Evolutionary conservation across 768 basidiomycete species (phyloP).

Genomic region (Fibroporia radiculosa): DNA sequence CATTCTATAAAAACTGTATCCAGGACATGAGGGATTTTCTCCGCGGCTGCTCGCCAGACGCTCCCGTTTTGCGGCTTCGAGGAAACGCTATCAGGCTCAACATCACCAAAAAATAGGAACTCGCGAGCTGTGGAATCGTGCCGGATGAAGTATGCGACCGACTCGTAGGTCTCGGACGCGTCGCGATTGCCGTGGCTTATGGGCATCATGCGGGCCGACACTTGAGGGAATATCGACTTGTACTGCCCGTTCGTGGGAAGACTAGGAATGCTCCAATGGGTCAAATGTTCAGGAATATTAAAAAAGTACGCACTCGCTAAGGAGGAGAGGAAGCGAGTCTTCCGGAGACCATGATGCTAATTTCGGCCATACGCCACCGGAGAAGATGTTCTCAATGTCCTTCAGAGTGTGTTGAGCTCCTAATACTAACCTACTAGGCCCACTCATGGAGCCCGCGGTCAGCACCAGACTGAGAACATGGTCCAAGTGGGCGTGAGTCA

Average conservation of each 20-base stretch:
- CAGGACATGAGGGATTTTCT: conserved; percentile 61
- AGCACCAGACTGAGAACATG: conserved; percentile 80
- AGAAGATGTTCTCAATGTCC: conserved; percentile 66
- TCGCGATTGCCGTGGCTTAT: conserved; percentile 63
- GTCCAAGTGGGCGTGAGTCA: conserved; percentile 89
- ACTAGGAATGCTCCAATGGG: conserved; percentile 30
- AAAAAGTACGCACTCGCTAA: conserved; percentile 45
- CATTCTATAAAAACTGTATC: conserved; percentile 92
- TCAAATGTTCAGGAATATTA: neutral
- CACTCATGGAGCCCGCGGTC: conserved; percentile 69
- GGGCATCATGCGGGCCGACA: conserved; percentile 62
- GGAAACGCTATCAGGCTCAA: conserved; percentile 78
- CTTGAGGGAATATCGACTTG: conserved; percentile 38
- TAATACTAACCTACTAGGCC: conserved; percentile 54
- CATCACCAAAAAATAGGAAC: conserved; percentile 92
- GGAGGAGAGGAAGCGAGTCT: conserved; percentile 51
- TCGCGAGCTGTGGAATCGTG: conserved; percentile 55
- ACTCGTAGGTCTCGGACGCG: conserved; percentile 51
- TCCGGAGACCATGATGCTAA: conserved; percentile 68
- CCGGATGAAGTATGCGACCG: conserved; percentile 80
- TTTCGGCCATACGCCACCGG: conserved; percentile 78
- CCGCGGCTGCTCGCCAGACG: conserved; percentile 81
- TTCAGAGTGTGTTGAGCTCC: conserved; percentile 54
- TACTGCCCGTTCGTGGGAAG: conserved; percentile 48
- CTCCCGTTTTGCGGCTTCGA: conserved; percentile 48